Base-by-base conservation (phyloP, 2,329 filamentous ascomycete genomes). In the Alternaria sp. region DNA sequence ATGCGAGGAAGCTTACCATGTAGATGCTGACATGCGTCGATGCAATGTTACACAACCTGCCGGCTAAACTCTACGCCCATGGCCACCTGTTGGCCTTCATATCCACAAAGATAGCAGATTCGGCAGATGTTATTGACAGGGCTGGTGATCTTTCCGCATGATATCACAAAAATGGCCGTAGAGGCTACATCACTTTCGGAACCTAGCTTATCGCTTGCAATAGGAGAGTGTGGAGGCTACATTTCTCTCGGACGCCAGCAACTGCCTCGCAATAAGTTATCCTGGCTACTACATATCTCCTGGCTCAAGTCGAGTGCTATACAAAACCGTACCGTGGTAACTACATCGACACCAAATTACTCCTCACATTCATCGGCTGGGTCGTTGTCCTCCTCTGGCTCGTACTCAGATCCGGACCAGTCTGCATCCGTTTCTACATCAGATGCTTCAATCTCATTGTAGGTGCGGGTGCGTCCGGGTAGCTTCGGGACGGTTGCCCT, bases 1-100 rank as follows among this genome's bases (percentile, higher is more conserved):
- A 36, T 36, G 13, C 32, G 19, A 36, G 4, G 28, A 52, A n/a
- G 49, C 49, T 59, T 54, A 61, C 57, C 15, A 55, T 45, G 49
- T 23, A 21, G 44, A 17, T 32, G 61, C 61, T 64, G 54, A 66
- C 61, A 36, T 61, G 57, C 64, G 47, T 59, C 36, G 36, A 46
- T 25, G 58, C 61, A 17, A 57, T 54, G 55, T 66, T 46, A 21
- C 54, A 61, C 64, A 43, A 59, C 54, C 47, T 60, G 8, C 57
- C 49, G 25, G 57, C 40, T 59, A 46, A 54, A 46, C 17, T 25
- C 49, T 52, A 52, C 19, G 28, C 15, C 49, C 49, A 36, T n/a
- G 17, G 5, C 13, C 19, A 36, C 28, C 52, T 44, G 21, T 12
- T 44, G 32, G 36, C 5, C 10, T 55, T 36, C 28, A 36, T 23